Evolutionary conservation across 176 grass and related monocot species (phyloP).

Genomic region (Oryza glumipatula): DNA sequence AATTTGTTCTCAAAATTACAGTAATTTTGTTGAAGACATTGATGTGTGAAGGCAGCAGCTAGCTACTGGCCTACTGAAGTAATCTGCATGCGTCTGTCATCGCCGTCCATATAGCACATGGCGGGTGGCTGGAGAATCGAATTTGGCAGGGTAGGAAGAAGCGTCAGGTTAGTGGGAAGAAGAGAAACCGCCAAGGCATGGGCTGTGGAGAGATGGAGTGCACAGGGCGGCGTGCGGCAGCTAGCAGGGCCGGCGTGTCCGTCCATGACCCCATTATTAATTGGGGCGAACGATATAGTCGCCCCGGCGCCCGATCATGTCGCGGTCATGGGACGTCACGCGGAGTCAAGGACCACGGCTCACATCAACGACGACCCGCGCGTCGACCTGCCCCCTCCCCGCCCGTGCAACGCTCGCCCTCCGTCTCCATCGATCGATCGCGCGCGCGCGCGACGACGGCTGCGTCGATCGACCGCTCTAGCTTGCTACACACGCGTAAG

Average conservation of each 20-base stretch:
- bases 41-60: not conserved
- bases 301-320: not conserved
- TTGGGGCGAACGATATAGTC: constrained; percentile 1
- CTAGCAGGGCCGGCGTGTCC: not conserved
- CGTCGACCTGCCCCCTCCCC: not conserved
- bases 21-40: not conserved
- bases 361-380: not conserved
- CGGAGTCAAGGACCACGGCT: constrained; percentile 21
- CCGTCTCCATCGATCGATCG: not conserved
- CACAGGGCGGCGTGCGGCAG: not conserved
- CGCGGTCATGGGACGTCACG: constrained; percentile 18
- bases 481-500: too few relatives aligned
- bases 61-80: not conserved
- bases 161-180: not conserved
- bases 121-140: not conserved
- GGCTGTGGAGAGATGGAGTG: not conserved
- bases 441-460: too few relatives aligned
- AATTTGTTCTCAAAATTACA: not conserved
- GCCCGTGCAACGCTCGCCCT: not conserved
- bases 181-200: not conserved
- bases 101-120: not conserved
- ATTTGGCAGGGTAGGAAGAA: not conserved
- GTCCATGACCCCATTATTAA: constrained; percentile 22
- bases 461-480: too few relatives aligned
- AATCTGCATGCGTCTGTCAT: not conserved